Conservation (phyloP, 768 basidiomycete species). For the Tubosaeta sp. region DNA sequence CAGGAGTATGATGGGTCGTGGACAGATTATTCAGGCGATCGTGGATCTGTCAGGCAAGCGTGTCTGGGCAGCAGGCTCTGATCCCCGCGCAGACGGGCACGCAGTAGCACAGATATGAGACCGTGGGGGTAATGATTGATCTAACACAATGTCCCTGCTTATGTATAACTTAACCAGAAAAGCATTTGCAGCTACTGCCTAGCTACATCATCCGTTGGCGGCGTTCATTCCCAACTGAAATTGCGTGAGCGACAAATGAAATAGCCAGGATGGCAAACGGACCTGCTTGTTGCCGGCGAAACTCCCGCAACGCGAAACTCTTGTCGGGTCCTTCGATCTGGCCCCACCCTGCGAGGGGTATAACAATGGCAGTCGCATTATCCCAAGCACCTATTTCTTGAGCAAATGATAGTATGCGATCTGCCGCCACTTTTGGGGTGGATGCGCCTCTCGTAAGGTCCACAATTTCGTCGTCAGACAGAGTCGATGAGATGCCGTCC, state of each 20-base stretch:
- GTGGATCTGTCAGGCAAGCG: constrained; percentile 57
- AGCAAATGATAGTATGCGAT: constrained; percentile 77
- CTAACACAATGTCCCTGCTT: not conserved
- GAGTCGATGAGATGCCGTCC: constrained; percentile 86
- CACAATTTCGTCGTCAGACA: constrained; percentile 92
- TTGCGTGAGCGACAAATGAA: constrained; percentile 2
- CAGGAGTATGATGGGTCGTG: constrained; percentile 70
- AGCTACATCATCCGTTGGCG: constrained; percentile 56
- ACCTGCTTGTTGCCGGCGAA: constrained; percentile 66
- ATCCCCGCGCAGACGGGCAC: constrained; percentile 84
- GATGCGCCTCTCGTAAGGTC: constrained; percentile 75
- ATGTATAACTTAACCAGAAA: not conserved
- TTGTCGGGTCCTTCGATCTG: constrained; percentile 72
- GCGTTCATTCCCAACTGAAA: constrained; percentile 60
- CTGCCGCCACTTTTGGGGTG: constrained; percentile 78
- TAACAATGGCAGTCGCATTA: constrained; percentile 86
- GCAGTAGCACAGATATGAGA: constrained; percentile 77
- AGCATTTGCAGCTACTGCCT: too few relatives aligned
- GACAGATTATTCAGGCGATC: constrained; percentile 86
- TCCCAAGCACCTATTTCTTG: constrained; percentile 83
- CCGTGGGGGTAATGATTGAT: not conserved
- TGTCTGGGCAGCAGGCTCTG: constrained; percentile 96
- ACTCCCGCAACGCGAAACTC: constrained; percentile 80
- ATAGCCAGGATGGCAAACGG: constrained; percentile 10
- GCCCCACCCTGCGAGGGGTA: constrained; percentile 93